Conservation (phyloP, 768 basidiomycete species). For the Royoungia palumana region DNA sequence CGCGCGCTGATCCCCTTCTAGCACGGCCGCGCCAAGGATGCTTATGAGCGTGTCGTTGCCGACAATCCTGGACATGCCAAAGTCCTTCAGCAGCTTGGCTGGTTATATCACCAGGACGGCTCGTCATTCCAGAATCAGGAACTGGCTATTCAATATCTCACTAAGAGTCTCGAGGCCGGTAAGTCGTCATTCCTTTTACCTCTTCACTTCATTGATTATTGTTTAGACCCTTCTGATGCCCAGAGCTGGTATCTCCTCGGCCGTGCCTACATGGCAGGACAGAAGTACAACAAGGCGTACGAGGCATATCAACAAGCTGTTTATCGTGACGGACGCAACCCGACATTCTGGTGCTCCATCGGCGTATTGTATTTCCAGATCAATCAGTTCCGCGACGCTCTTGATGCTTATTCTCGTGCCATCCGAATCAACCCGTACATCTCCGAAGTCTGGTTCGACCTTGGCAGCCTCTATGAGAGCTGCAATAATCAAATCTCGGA, state of each 20-base stretch:
- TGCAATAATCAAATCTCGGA: slow-evolving; percentile 99
- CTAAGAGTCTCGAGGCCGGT: slow-evolving; percentile 95
- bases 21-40: slow-evolving; percentile 89
- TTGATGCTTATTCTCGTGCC: slow-evolving; percentile 97
- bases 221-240: slow-evolving; percentile 86
- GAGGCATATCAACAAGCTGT: slow-evolving; percentile 99
- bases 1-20: slow-evolving; percentile 32
- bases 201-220: neutral
- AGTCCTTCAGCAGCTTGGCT: slow-evolving; percentile 95
- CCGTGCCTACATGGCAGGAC: slow-evolving; percentile 97
- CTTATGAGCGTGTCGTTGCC: slow-evolving; percentile 90
- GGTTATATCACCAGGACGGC: slow-evolving; percentile 95
- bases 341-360: slow-evolving; percentile 99
- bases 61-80: slow-evolving; percentile 96
- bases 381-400: slow-evolving; percentile 97
- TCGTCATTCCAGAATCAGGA: slow-evolving; percentile 97
- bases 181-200: slow-evolving; percentile 26
- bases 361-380: slow-evolving; percentile 99
- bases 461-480: slow-evolving; percentile 94
- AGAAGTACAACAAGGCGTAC: slow-evolving; percentile 99
- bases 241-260: slow-evolving; percentile 99
- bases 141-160: slow-evolving; percentile 87
- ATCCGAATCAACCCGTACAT: slow-evolving; percentile 99
- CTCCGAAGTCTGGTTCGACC: slow-evolving; percentile 77
- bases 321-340: slow-evolving; percentile 97